Evolutionary conservation across 2,329 filamentous ascomycete species (phyloP).

Genomic region (Aspergillus fijiensis): DNA sequence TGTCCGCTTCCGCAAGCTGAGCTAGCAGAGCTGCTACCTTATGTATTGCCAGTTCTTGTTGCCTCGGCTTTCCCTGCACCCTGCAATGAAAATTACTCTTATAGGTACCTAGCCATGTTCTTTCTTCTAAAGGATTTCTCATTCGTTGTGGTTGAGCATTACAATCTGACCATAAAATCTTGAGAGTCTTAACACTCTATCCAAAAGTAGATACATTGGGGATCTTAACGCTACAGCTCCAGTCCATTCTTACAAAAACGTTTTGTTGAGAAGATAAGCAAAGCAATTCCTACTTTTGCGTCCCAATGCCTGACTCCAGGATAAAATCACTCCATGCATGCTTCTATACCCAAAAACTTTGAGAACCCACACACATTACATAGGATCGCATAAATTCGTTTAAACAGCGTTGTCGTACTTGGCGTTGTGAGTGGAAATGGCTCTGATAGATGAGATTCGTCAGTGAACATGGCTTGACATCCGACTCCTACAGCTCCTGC

Average conservation of each 20-base stretch:
- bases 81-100: neutral
- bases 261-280: neutral
- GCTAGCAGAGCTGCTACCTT: neutral
- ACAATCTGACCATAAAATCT: neutral
- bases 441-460: conserved; percentile 49
- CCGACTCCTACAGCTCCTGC: conserved; percentile 19
- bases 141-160: too few relatives aligned
- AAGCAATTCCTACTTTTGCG: conserved; percentile 18
- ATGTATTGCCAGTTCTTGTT: neutral
- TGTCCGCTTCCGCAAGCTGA: neutral
- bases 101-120: neutral
- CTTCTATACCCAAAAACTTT: conserved; percentile 27
- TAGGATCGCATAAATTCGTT: conserved; percentile 16
- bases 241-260: conserved; percentile 1
- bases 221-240: conserved; percentile 11
- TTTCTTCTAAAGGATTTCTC: neutral
- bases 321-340: conserved; percentile 27
- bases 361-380: conserved; percentile 12
- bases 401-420: conserved; percentile 63
- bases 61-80: neutral
- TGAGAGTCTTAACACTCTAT: conserved; percentile 1
- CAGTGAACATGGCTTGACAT: conserved; percentile 1
- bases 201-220: conserved; percentile 1
- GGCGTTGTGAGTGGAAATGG: conserved; percentile 71
- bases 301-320: conserved; percentile 16